Conservation (phyloP, 83 land plant genomes). For the Picea abies region DNA sequence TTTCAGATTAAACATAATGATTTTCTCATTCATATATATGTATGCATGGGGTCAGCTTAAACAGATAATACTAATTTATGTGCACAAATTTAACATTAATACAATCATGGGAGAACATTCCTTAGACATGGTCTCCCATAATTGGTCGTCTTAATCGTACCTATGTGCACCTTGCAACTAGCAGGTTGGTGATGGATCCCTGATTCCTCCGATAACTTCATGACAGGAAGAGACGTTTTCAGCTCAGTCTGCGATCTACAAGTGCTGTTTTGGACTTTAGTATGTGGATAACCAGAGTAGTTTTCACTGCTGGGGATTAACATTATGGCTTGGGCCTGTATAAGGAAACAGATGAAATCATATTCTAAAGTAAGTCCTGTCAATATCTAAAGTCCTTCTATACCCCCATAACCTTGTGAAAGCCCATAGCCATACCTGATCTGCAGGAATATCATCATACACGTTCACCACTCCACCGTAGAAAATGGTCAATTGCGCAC, state of each 20-base stretch:
- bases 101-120: no score
- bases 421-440: background rate
- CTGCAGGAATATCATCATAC: slow-evolving; percentile 1
- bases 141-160: background rate
- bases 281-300: background rate
- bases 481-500: background rate
- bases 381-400: no score
- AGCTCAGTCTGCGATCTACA: background rate
- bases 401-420: no score
- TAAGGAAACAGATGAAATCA: no score
- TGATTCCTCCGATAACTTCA: background rate
- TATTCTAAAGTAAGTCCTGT: no score
- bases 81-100: no score
- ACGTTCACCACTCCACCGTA: slow-evolving; percentile 7
- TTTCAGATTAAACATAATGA: no score
- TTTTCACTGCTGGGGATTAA: background rate
- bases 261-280: background rate
- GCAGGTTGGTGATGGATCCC: background rate
- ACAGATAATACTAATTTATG: no score
- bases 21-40: no score
- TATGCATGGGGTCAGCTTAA: no score
- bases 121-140: no score
- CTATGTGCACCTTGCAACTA: background rate
- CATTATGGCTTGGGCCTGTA: background rate
- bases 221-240: background rate